phyloP scores from a whole-genome alignment of 441 rosid genomes.

The Gossypium schwendimanii region DNA sequence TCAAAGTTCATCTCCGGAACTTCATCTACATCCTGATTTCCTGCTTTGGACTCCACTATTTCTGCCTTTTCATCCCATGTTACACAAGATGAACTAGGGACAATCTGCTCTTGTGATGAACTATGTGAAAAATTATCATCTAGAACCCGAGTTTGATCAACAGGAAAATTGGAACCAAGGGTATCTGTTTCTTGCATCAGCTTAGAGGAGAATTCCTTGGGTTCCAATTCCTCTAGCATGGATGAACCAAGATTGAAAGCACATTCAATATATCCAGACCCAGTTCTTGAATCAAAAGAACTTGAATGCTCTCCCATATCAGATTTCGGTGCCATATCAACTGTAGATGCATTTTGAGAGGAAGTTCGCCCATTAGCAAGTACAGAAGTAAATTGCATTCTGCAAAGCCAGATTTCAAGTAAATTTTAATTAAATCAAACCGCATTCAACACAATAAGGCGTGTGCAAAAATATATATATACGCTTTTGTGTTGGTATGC shows the following conservation, averaged over 20 bases:
- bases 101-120: slow-evolving; percentile 36
- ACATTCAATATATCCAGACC: slow-evolving; percentile 59
- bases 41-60: slow-evolving; percentile 34
- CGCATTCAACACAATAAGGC: background rate
- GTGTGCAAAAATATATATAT: background rate
- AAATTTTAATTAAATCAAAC: slow-evolving; percentile 15
- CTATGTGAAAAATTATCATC: slow-evolving; percentile 26
- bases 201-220: slow-evolving; percentile 37
- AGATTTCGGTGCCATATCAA: slow-evolving; percentile 46
- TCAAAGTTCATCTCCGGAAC: slow-evolving; percentile 20
- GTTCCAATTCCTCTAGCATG: slow-evolving; percentile 37
- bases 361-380: slow-evolving; percentile 44
- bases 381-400: slow-evolving; percentile 50
- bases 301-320: slow-evolving; percentile 45
- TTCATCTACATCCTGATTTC: slow-evolving; percentile 24
- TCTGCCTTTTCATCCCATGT: slow-evolving; percentile 81
- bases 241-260: slow-evolving; percentile 41
- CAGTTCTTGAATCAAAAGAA: slow-evolving; percentile 56
- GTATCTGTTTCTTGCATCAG: slow-evolving; percentile 32
- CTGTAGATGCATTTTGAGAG: slow-evolving; percentile 43
- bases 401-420: slow-evolving; percentile 3
- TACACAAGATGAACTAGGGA: slow-evolving; percentile 41
- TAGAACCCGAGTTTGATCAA: slow-evolving; percentile 29
- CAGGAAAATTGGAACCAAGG: slow-evolving; percentile 36
- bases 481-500: background rate